These are phyloP conservation scores for Ustilago cynodontis DNA, from an alignment of 1,284 basidiomycete genomes.

Conservation along the genomic window DNA sequence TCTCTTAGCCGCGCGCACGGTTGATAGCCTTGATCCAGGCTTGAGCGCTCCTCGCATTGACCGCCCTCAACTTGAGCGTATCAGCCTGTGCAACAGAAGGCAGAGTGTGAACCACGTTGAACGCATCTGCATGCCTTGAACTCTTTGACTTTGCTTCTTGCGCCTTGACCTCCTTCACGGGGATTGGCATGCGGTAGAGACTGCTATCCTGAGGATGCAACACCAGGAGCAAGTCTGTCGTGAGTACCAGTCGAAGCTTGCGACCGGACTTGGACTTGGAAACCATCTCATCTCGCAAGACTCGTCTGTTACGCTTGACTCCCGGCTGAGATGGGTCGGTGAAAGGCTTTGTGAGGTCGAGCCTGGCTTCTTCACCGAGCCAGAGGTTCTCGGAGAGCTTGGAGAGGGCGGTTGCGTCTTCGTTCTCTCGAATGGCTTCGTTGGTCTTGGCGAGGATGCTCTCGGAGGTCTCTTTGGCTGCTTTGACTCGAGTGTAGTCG, in stretches of 20 bases:
- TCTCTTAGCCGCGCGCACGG: neutral
- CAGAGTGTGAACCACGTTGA: conserved; percentile 28
- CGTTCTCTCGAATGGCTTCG: conserved; percentile 87
- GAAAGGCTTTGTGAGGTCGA: conserved; percentile 88
- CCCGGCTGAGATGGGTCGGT: conserved; percentile 76
- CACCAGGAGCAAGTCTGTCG: conserved; percentile 68
- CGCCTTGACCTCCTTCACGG: conserved; percentile 51
- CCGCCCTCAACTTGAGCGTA: conserved; percentile 35
- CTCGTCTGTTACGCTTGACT: conserved; percentile 72
- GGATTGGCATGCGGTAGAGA: conserved; percentile 59
- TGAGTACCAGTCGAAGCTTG: conserved; percentile 75
- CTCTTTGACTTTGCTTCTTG: conserved; percentile 19
- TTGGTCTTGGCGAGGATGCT: conserved; percentile 83
- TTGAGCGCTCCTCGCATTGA: conserved; percentile 15
- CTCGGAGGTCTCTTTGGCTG: conserved; percentile 78
- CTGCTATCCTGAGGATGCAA: conserved; percentile 42
- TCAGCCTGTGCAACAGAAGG: conserved; percentile 13
- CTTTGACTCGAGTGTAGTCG: conserved; percentile 76
- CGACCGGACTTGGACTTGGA: conserved; percentile 86
- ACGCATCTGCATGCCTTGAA: conserved; percentile 24
- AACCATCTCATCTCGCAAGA: conserved; percentile 83
- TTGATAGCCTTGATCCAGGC: conserved; percentile 37
- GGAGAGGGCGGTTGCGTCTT: conserved; percentile 80
- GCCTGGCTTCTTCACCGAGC: conserved; percentile 72
- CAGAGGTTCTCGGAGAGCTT: conserved; percentile 82